phyloP scores from a whole-genome alignment of 2,329 filamentous ascomycete genomes.

The Cordyceps tenuipes region DNA sequence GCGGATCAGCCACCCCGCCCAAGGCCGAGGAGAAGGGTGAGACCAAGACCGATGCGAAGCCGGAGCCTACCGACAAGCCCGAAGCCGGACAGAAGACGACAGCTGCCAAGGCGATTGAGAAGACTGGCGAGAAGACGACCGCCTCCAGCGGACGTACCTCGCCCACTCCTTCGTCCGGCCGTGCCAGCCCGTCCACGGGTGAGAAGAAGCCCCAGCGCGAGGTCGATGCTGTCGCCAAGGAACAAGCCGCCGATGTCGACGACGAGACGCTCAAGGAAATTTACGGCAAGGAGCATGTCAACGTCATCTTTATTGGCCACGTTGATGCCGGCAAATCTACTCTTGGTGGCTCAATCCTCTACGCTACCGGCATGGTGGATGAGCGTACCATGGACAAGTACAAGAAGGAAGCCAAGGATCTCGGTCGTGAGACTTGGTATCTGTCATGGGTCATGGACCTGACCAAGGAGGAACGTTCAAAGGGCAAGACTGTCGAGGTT shows the following conservation, averaged over 20 bases:
- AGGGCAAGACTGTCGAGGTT: constrained; percentile 98
- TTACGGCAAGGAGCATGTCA: constrained; percentile 87
- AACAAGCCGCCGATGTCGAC: constrained; percentile 67
- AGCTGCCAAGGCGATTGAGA: constrained; percentile 84
- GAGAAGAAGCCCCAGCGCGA: constrained; percentile 53
- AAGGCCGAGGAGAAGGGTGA: constrained; percentile 34
- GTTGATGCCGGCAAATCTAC: constrained; percentile 98
- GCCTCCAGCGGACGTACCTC: constrained; percentile 61
- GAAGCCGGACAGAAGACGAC: constrained; percentile 77
- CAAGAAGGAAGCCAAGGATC: constrained; percentile 91
- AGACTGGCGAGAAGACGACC: constrained; percentile 61
- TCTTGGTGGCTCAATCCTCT: constrained; percentile 85
- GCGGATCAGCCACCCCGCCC: constrained; percentile 24
- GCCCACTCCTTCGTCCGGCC: constrained; percentile 73
- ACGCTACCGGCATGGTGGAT: constrained; percentile 97
- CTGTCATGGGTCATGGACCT: constrained; percentile 96
- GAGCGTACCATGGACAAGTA: constrained; percentile 98
- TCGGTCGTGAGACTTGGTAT: constrained; percentile 97
- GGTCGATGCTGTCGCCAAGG: constrained; percentile 74
- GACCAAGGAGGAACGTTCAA: constrained; percentile 90
- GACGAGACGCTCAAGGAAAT: constrained; percentile 79
- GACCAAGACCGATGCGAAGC: constrained; percentile 42
- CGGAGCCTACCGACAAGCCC: constrained; percentile 40
- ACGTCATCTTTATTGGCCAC: constrained; percentile 96
- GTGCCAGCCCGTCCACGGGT: constrained; percentile 63